These are phyloP conservation scores for Pouteria glomerata DNA, from an alignment of 148 eudicot species.

Conservation along the genomic window DNA sequence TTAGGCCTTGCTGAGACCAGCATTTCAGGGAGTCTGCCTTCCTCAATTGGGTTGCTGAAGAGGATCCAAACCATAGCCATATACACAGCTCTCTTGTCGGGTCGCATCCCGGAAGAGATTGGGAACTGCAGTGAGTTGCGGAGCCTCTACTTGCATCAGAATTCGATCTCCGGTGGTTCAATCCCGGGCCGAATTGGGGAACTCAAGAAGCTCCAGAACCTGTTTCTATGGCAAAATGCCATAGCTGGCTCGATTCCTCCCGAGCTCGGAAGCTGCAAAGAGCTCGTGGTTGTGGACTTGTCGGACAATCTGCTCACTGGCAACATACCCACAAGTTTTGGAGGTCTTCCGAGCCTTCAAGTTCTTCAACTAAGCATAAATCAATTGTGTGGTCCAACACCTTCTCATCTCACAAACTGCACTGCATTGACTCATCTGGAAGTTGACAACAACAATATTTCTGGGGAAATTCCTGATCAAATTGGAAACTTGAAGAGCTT, in stretches of 20 bases:
- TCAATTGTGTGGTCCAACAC: conserved; percentile 67
- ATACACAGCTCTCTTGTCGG: conserved; percentile 70
- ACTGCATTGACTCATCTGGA: conserved; percentile 65
- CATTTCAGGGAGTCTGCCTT: conserved; percentile 72
- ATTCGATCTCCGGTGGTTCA: conserved; percentile 69
- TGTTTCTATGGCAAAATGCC: conserved; percentile 92
- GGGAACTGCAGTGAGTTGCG: conserved; percentile 72
- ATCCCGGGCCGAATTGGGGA: conserved; percentile 65
- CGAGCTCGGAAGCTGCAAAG: conserved; percentile 63
- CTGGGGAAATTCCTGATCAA: conserved; percentile 66
- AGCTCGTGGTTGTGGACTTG: conserved; percentile 60
- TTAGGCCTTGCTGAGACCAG: conserved; percentile 87
- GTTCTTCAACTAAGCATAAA: conserved; percentile 83
- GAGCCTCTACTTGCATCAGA: conserved; percentile 77
- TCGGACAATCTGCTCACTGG: conserved; percentile 73
- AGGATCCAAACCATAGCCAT: conserved; percentile 74
- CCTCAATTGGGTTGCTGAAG: conserved; percentile 64
- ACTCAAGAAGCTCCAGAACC: conserved; percentile 59
- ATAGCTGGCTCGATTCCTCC: conserved; percentile 68
- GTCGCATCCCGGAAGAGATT: conserved; percentile 84
- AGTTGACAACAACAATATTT: conserved; percentile 69
- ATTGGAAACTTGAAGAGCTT: conserved; percentile 65
- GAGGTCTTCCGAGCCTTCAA: conserved; percentile 40
- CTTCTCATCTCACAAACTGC: conserved; percentile 66
- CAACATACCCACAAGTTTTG: conserved; percentile 65